Conservation (phyloP, 2,329 filamentous ascomycete species). For the Clarireedia hainanense region DNA sequence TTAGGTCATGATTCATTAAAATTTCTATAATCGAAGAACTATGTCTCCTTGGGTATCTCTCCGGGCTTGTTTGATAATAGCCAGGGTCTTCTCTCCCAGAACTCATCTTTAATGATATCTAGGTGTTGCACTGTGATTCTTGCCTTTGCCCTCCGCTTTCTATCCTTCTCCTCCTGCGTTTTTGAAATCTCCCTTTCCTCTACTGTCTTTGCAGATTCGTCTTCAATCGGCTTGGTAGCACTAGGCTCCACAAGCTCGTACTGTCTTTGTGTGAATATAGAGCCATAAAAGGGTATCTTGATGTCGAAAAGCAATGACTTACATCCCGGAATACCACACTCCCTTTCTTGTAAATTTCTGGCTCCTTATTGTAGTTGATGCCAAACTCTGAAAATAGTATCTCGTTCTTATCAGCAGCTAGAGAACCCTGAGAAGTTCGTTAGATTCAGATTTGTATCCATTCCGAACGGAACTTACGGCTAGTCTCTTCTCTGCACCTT, state of each 20-base stretch:
- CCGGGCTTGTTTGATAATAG: constrained; percentile 68
- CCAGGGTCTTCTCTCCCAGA: constrained; percentile 87
- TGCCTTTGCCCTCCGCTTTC: constrained; percentile 73
- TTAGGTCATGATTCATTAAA: constrained; percentile 1
- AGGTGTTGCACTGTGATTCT: constrained; percentile 74
- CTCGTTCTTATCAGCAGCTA: constrained; percentile 88
- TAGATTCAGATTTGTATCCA: constrained; percentile 6
- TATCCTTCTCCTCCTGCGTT: constrained; percentile 75
- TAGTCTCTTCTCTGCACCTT: constrained; percentile 73
- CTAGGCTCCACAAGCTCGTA: constrained; percentile 62
- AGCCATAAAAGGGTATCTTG: background rate
- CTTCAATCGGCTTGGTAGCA: constrained; percentile 32
- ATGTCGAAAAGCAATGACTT: constrained; percentile 7
- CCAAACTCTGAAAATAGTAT: constrained; percentile 82
- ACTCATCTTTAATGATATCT: constrained; percentile 92
- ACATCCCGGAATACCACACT: constrained; percentile 77
- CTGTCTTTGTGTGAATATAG: constrained; percentile 32
- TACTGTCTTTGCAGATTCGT: constrained; percentile 39
- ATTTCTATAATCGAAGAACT: constrained; percentile 12
- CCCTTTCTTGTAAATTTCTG: constrained; percentile 86
- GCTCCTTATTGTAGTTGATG: constrained; percentile 97
- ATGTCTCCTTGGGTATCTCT: constrained; percentile 53
- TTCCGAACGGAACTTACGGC: constrained; percentile 44
- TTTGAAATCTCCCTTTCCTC: constrained; percentile 57
- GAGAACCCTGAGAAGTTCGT: constrained; percentile 56